phyloP scores from a whole-genome alignment of 305 asterid genomes.

The Solanum hybrid region DNA sequence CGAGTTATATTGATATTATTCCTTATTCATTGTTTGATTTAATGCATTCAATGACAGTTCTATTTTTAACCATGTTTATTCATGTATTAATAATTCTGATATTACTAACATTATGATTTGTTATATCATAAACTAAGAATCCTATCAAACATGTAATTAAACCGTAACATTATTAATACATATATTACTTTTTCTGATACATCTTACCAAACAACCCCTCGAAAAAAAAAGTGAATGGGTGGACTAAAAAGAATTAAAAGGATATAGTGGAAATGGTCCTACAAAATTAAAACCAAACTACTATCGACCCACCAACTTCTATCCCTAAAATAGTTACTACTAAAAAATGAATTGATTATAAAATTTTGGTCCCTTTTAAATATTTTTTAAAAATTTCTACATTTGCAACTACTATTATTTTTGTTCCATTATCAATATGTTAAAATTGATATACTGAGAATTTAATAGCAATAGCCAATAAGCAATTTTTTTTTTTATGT shows the following conservation, averaged over 20 bases:
- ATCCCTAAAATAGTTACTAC: constrained; percentile 6
- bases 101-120: neutral
- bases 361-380: neutral
- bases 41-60: neutral
- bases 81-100: neutral
- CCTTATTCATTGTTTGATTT: neutral
- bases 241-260: neutral
- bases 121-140: neutral
- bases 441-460: neutral
- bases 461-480: neutral
- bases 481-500: neutral
- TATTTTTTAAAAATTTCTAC: neutral
- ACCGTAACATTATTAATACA: fast-evolving
- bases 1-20: neutral
- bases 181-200: neutral
- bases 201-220: neutral
- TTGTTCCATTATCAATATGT: neutral
- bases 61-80: neutral
- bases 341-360: neutral
- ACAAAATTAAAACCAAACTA: constrained; percentile 6
- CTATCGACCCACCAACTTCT: constrained; percentile 20
- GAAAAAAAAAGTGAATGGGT: neutral
- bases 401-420: neutral
- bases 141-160: neutral
- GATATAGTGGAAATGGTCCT: neutral